A percentile compares a stretch with the other conserved stretches of the same genome.
These are phyloP conservation scores for Aspergillus sp. DNA, from an alignment of 2,329 filamentous ascomycete genomes.

Conservation along the genomic window DNA sequence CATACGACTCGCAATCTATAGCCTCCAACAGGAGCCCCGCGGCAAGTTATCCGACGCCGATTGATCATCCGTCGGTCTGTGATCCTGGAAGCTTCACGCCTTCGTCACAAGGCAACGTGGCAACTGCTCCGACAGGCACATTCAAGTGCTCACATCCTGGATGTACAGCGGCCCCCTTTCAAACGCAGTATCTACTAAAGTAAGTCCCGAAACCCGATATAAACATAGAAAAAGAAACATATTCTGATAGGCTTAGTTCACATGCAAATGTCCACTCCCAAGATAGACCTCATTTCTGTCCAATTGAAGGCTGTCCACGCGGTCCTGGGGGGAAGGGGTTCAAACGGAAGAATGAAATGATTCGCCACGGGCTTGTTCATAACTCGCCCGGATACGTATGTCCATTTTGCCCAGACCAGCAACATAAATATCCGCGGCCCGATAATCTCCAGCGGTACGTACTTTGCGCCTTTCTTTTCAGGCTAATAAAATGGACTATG, in stretches of 20 bases:
- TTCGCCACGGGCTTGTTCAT: constrained; percentile 82
- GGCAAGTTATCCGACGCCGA: constrained; percentile 42
- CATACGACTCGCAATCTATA: constrained; percentile 28
- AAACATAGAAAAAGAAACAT: neutral
- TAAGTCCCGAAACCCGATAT: constrained; percentile 36
- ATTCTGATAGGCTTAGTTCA: constrained; percentile 34
- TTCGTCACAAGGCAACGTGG: constrained; percentile 25
- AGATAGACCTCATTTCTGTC: constrained; percentile 64
- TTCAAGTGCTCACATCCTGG: constrained; percentile 58
- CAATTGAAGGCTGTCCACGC: constrained; percentile 57
- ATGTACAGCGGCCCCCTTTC: constrained; percentile 60
- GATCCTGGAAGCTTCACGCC: constrained; percentile 26
- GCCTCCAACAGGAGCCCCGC: constrained; percentile 33
- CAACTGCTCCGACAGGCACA: constrained; percentile 26
- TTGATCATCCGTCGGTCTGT: constrained; percentile 29
- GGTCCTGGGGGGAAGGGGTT: constrained; percentile 65
- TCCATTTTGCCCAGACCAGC: constrained; percentile 89
- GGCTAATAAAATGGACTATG: constrained; percentile 35
- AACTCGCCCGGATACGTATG: constrained; percentile 94
- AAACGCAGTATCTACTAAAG: constrained; percentile 66
- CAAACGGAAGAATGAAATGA: constrained; percentile 71
- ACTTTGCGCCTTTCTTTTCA: neutral
- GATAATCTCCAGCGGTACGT: constrained; percentile 90
- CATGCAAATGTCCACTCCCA: constrained; percentile 63
- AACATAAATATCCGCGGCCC: constrained; percentile 91